Evolutionary conservation across 164 flowering plant species (phyloP).

Genomic region (Cinnamomum micranthum): DNA sequence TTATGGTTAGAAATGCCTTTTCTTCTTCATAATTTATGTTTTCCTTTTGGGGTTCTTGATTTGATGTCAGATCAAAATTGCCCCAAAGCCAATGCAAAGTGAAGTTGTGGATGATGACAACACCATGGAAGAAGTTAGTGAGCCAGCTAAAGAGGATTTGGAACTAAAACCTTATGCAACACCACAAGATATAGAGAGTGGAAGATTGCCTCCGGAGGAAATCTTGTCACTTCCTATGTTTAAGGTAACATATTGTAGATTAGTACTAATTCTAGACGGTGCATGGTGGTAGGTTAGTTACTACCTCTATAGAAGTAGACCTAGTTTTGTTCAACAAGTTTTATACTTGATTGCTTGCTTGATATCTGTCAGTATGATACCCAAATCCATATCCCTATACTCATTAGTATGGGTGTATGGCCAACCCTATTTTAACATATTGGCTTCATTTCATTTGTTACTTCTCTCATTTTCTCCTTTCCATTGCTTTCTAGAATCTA

Average conservation of each 20-base stretch:
- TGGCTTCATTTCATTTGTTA: too few species aligned
- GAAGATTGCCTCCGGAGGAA: constrained; percentile 91
- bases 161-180: constrained; percentile 47
- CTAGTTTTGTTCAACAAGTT: too few species aligned
- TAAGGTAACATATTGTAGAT: constrained; percentile 49
- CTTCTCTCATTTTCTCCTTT: too few species aligned
- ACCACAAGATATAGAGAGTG: constrained; percentile 62
- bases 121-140: constrained; percentile 25
- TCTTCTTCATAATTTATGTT: neutral
- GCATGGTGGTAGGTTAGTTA: too few species aligned
- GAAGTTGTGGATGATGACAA: constrained; percentile 36
- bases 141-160: constrained; percentile 26
- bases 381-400: too few species aligned
- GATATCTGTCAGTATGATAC: too few species aligned
- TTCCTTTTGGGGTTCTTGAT: neutral
- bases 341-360: too few species aligned
- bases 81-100: constrained; percentile 43
- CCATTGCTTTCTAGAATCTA: too few species aligned
- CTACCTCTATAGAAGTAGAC: too few species aligned
- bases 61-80: constrained; percentile 69
- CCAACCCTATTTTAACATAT: too few species aligned
- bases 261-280: too few species aligned
- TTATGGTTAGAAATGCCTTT: constrained; percentile 1
- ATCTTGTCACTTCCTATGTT: constrained; percentile 93
- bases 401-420: too few species aligned